Percentiles rank a stretch among this genome's conserved stretches.
phyloP scores from a whole-genome alignment of 192 early-diverging fungal genomes.

The Coemansia sp. region DNA sequence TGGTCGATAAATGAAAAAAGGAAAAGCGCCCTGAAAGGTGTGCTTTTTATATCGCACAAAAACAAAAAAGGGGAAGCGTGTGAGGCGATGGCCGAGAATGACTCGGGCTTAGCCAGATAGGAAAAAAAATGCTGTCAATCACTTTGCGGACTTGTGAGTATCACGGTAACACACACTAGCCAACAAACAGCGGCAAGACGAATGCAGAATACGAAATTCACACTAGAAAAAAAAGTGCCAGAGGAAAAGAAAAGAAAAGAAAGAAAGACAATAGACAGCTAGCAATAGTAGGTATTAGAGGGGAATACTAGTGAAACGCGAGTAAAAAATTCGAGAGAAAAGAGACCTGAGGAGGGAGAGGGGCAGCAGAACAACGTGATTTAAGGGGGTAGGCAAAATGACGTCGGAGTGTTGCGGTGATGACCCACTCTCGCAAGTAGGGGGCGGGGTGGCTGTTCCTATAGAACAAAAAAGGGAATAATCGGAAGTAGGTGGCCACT shows the following conservation, averaged over 20 bases:
- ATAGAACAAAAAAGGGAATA: neutral
- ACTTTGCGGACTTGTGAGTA: neutral
- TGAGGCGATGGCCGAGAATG: neutral
- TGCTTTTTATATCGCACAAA: neutral
- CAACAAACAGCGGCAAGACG: neutral
- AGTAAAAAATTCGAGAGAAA: neutral
- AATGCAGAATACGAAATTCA: neutral
- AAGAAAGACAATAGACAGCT: neutral
- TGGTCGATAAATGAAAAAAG: neutral
- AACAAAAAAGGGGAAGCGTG: neutral
- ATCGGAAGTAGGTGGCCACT: neutral
- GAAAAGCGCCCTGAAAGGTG: neutral
- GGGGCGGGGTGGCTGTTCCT: neutral
- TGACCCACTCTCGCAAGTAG: neutral
- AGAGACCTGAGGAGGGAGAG: neutral
- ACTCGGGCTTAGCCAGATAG: neutral
- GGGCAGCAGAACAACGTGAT: constrained; percentile 4
- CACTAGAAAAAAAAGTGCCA: constrained; percentile 5
- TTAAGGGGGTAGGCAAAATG: neutral
- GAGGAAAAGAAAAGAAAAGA: neutral
- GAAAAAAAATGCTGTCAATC: neutral
- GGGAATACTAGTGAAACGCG: neutral
- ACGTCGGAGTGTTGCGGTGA: neutral
- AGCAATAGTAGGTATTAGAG: neutral
- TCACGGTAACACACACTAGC: neutral